phyloP scores from a whole-genome alignment of 148 eudicot genomes.

The Rhododendron henanense region DNA sequence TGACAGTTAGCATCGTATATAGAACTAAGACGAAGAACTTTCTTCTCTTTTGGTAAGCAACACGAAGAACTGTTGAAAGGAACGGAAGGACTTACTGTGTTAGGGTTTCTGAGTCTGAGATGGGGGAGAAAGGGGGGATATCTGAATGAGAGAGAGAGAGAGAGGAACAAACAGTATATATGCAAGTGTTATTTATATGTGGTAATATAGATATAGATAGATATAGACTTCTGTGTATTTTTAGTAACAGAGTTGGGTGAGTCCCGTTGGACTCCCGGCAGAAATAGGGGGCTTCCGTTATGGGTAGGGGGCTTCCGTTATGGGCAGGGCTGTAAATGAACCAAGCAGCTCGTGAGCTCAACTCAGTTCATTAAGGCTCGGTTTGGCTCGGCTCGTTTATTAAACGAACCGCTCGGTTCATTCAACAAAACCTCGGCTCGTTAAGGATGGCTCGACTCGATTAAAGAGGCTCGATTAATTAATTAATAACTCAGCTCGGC shows the following conservation, averaged over 20 bases:
- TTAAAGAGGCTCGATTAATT: too few species aligned
- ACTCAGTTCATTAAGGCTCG: too few species aligned
- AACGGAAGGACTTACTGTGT: background rate
- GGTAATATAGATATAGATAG: background rate
- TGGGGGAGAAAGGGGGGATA: background rate
- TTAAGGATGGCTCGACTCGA: too few species aligned
- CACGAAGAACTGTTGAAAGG: background rate
- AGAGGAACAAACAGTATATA: background rate
- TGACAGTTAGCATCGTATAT: too few species aligned
- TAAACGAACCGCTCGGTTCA: too few species aligned
- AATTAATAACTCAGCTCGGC: too few species aligned
- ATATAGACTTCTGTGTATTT: background rate
- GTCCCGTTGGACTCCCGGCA: slow-evolving; percentile 4
- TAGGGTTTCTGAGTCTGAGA: slow-evolving; percentile 1
- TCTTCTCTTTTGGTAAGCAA: too few species aligned
- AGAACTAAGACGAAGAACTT: background rate
- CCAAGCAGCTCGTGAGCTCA: too few species aligned
- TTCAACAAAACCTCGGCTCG: too few species aligned
- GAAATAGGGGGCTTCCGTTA: background rate
- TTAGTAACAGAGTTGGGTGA: background rate
- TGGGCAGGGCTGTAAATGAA: background rate
- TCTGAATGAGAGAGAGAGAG: background rate
- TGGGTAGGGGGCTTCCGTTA: background rate
- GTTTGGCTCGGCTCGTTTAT: too few species aligned
- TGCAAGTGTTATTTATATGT: background rate